These are phyloP conservation scores for Penicillium sp. DNA, from an alignment of 2,329 filamentous ascomycete genomes.

Conservation along the genomic window DNA sequence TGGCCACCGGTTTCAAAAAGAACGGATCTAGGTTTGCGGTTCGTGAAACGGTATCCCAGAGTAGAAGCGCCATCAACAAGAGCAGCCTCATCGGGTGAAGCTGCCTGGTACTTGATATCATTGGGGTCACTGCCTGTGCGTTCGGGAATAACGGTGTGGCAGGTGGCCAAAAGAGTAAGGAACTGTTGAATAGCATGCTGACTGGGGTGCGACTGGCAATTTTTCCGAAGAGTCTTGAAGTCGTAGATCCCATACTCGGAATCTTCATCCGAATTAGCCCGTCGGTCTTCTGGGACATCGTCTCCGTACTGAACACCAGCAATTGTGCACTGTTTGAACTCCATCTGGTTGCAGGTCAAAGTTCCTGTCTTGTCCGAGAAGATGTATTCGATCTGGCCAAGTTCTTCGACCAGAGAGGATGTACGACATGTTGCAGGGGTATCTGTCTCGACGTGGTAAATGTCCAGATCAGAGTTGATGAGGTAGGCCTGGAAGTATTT, in stretches of 20 bases:
- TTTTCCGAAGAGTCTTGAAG: slow-evolving; percentile 72
- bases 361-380: slow-evolving; percentile 98
- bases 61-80: slow-evolving; percentile 84
- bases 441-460: slow-evolving; percentile 94
- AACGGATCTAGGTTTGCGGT: slow-evolving; percentile 84
- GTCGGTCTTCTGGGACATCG: slow-evolving; percentile 85
- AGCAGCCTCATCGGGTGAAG: slow-evolving; percentile 96
- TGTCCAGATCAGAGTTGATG: slow-evolving; percentile 96
- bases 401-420: slow-evolving; percentile 91
- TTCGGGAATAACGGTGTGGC: slow-evolving; percentile 97
- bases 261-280: slow-evolving; percentile 71
- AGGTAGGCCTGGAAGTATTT: slow-evolving; percentile 98
- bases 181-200: slow-evolving; percentile 75
- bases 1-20: slow-evolving; percentile 74
- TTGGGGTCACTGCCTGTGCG: slow-evolving; percentile 72
- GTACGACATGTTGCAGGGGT: slow-evolving; percentile 95
- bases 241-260: slow-evolving; percentile 80
- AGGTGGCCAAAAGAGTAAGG: slow-evolving; percentile 79
- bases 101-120: slow-evolving; percentile 94
- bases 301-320: slow-evolving; percentile 91
- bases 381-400: slow-evolving; percentile 97
- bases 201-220: slow-evolving; percentile 63
- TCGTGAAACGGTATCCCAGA: slow-evolving; percentile 86
- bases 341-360: slow-evolving; percentile 98
- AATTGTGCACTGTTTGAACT: slow-evolving; percentile 94